Conservation (phyloP, 208 protist genomes). For the Crithidia sp. region DNA sequence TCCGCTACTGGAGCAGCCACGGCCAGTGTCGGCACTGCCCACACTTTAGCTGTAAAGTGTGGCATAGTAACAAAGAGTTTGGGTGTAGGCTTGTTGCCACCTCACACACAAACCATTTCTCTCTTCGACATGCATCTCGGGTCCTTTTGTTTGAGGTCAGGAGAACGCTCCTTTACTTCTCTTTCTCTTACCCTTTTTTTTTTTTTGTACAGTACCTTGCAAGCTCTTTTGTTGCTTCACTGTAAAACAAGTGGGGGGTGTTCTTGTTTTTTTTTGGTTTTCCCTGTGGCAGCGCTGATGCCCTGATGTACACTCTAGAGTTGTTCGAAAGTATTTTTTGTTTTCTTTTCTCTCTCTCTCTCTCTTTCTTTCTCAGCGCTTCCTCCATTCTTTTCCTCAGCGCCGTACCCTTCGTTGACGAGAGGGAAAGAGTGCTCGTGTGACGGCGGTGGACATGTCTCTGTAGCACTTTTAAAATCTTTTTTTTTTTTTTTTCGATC, state of each 20-base stretch:
- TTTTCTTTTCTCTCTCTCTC: background rate
- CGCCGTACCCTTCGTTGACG: no score
- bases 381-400: background rate
- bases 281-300: no score
- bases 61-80: background rate
- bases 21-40: conserved; percentile 1
- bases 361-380: background rate
- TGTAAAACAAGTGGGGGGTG: no score
- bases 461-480: background rate
- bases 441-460: no score
- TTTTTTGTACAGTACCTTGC: background rate
- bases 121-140: no score
- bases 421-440: no score
- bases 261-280: no score
- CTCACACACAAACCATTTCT: background rate
- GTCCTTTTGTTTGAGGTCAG: no score
- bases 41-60: background rate
- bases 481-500: background rate
- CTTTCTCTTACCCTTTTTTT: background rate
- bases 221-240: background rate
- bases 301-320: no score
- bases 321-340: no score
- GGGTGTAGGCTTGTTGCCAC: background rate
- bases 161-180: background rate
- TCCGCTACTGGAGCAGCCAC: conserved; percentile 27